Conservation (phyloP, 768 basidiomycete genomes). For the Hericium coralloides region DNA sequence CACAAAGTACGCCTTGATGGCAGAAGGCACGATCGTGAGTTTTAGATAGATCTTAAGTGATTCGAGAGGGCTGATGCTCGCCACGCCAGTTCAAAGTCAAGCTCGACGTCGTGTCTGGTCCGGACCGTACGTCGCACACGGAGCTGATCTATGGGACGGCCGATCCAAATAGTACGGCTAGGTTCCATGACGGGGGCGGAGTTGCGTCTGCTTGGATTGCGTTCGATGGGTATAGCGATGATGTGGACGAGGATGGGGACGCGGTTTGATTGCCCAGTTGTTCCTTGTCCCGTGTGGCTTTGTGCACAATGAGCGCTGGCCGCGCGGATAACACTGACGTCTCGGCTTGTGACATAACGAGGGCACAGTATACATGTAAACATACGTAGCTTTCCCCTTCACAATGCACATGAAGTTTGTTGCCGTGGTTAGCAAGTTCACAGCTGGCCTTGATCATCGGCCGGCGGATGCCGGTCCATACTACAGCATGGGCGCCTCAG, state of each 20-base stretch:
- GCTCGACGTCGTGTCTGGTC: not conserved
- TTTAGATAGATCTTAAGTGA: not conserved
- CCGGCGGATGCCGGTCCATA: no score
- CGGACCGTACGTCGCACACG: not conserved
- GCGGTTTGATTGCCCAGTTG: no score
- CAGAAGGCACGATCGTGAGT: not conserved
- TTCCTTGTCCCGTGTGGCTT: no score
- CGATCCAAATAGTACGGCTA: not conserved
- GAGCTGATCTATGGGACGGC: not conserved
- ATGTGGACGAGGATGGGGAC: not conserved
- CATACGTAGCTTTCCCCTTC: no score
- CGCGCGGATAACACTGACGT: no score
- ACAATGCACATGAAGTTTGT: no score
- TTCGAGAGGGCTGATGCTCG: not conserved
- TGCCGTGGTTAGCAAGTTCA: no score
- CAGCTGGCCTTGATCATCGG: no score
- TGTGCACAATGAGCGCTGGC: no score
- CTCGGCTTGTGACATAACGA: no score
- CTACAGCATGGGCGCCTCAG: no score
- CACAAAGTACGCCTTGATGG: not conserved
- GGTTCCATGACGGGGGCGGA: not conserved
- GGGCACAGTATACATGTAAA: no score
- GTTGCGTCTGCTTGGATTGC: not conserved
- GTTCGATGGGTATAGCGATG: not conserved
- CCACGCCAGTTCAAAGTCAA: not conserved